Conservation (phyloP, 306 rosid species). For the Lagenaria siceraria region DNA sequence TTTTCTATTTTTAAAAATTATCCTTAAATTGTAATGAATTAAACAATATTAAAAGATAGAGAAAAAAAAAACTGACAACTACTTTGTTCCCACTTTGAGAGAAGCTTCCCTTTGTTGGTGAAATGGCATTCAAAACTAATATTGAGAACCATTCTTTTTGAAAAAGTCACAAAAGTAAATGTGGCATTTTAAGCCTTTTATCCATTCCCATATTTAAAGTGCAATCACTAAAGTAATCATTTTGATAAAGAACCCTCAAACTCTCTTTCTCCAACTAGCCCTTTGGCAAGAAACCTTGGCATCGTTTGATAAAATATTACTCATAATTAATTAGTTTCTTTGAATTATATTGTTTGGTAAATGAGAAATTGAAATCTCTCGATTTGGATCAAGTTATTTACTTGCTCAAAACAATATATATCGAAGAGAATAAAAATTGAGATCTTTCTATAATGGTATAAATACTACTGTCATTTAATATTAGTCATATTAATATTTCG, state of each 20-base stretch:
- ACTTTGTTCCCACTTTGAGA: conserved; percentile 13
- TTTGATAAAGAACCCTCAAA: conserved; percentile 10
- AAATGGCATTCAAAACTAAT: conserved; percentile 12
- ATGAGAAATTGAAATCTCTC: no score
- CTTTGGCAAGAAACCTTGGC: conserved; percentile 1
- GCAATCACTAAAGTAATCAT: conserved; percentile 15
- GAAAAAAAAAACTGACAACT: background rate
- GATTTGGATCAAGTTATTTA: no score
- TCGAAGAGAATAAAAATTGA: background rate
- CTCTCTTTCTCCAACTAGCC: background rate
- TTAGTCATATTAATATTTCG: no score
- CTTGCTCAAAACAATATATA: no score
- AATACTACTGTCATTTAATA: no score
- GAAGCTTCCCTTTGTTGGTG: conserved; percentile 26
- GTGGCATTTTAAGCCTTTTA: conserved; percentile 16
- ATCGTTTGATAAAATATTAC: background rate
- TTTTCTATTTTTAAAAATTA: no score
- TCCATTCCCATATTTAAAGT: conserved; percentile 18
- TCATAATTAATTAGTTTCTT: no score
- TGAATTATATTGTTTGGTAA: no score
- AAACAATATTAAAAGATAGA: background rate
- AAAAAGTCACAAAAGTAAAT: conserved; percentile 15
- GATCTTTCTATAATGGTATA: no score
- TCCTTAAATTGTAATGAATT: no score
- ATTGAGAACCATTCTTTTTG: conserved; percentile 10